A percentile compares a stretch with the other conserved stretches of the same genome.
Conservation (phyloP, 768 basidiomycete species). For the Suillus weaverae region DNA sequence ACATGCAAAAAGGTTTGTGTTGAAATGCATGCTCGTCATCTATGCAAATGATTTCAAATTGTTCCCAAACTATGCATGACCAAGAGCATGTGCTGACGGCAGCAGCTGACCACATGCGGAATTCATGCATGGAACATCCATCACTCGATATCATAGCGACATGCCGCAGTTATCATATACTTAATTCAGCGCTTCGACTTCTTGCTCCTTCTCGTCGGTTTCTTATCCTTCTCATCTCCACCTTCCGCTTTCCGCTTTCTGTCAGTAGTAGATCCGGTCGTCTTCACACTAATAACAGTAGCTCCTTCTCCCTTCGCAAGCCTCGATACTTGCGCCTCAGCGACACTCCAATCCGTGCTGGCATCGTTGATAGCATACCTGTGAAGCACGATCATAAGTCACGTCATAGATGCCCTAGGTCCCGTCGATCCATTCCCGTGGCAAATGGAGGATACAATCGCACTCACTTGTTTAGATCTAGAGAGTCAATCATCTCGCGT, state of each 20-base stretch:
- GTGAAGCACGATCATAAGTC: conserved; percentile 13
- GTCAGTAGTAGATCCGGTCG: conserved; percentile 31
- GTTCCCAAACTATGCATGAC: neutral
- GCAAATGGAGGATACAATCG: neutral
- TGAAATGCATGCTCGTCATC: too few species aligned
- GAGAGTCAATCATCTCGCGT: conserved; percentile 80
- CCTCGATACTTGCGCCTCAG: conserved; percentile 69
- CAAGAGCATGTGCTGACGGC: neutral
- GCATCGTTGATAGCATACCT: conserved; percentile 78
- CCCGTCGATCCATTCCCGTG: conserved; percentile 12
- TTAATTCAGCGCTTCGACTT: conserved; percentile 36
- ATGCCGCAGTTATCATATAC: neutral
- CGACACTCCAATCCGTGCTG: conserved; percentile 70
- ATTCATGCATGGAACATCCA: neutral
- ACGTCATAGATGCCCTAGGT: conserved; percentile 16
- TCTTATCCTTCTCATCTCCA: conserved; percentile 41
- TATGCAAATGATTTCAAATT: neutral
- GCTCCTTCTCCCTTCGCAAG: conserved; percentile 50
- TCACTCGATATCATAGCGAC: neutral
- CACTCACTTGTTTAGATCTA: conserved; percentile 86
- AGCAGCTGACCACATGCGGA: neutral
- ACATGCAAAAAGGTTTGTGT: too few species aligned
- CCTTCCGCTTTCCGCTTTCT: conserved; percentile 62
- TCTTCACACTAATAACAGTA: conserved; percentile 78
- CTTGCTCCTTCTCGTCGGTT: conserved; percentile 50